phyloP scores from a whole-genome alignment of 2,329 filamentous ascomycete species.

The Cercospora sp. region DNA sequence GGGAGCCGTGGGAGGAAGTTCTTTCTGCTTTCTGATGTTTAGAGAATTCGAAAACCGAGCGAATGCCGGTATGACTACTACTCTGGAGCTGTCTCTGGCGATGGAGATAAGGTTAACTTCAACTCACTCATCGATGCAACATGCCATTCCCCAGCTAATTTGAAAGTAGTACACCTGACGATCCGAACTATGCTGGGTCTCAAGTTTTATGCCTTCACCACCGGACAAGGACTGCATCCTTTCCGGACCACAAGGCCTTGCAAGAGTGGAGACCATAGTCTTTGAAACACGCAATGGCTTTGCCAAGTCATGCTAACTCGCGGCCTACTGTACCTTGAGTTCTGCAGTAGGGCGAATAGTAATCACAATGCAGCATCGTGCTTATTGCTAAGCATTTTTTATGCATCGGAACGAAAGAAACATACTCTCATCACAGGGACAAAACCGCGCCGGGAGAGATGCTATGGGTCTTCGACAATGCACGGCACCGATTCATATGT shows the following conservation, averaged over 20 bases:
- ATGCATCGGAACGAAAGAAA: too few species aligned
- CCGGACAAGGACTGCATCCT: not conserved
- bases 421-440: too few species aligned
- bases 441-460: too few species aligned
- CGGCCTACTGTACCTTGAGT: too few species aligned
- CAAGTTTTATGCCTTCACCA: not conserved
- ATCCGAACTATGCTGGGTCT: not conserved
- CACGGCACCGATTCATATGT: too few species aligned
- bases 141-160: too few species aligned
- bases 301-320: not conserved
- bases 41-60: not conserved
- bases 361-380: not conserved
- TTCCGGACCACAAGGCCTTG: not conserved
- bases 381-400: not conserved
- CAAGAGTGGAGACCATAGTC: not conserved
- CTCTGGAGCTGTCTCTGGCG: not conserved
- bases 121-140: too few species aligned
- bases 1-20: too few species aligned
- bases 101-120: not conserved
- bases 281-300: not conserved
- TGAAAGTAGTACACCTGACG: not conserved
- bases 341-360: too few species aligned
- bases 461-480: too few species aligned
- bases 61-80: not conserved
- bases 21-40: not conserved